These are phyloP conservation scores for Mytilinidion resinicola DNA, from an alignment of 495 filamentous ascomycete genomes.

Conservation along the genomic window DNA sequence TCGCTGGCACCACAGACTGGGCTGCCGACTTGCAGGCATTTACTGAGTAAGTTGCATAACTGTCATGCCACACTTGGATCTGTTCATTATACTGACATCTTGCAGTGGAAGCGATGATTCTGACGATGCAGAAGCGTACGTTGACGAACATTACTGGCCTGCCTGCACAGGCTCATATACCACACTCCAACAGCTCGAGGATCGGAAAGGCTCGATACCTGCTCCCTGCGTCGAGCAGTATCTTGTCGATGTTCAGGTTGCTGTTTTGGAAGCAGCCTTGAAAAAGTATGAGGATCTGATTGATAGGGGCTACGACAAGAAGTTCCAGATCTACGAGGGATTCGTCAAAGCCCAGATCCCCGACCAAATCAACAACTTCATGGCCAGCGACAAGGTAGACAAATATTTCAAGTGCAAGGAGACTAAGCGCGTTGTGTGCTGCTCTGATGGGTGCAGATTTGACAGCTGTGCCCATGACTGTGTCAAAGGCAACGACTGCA, in stretches of 20 bases:
- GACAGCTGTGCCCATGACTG: constrained; percentile 2
- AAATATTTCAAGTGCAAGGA: constrained; percentile 11
- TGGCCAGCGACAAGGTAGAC: constrained; percentile 10
- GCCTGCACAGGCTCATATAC: background rate
- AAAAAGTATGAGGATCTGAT: constrained; percentile 12
- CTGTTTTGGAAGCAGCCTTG: constrained; percentile 3
- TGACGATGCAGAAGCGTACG: background rate
- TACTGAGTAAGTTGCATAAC: too few species aligned
- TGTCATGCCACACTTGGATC: too few species aligned
- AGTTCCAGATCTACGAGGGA: constrained; percentile 7
- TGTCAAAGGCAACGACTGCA: constrained; percentile 5
- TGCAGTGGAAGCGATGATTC: too few species aligned
- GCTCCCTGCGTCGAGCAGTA: constrained; percentile 5
- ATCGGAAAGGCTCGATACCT: constrained; percentile 1
- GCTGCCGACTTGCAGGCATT: constrained; percentile 35
- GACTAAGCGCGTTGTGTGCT: background rate
- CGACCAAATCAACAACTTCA: constrained; percentile 13
- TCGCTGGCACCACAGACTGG: constrained; percentile 41
- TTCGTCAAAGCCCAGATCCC: constrained; percentile 3
- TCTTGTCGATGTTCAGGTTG: constrained; percentile 4
- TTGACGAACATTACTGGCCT: constrained; percentile 8
- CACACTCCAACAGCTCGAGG: constrained; percentile 8
- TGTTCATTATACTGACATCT: too few species aligned
- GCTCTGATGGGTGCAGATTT: constrained; percentile 3
- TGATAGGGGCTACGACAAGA: constrained; percentile 9